These are phyloP conservation scores for Neonectria neomacrospora DNA, from an alignment of 2,329 filamentous ascomycete genomes.

Conservation along the genomic window DNA sequence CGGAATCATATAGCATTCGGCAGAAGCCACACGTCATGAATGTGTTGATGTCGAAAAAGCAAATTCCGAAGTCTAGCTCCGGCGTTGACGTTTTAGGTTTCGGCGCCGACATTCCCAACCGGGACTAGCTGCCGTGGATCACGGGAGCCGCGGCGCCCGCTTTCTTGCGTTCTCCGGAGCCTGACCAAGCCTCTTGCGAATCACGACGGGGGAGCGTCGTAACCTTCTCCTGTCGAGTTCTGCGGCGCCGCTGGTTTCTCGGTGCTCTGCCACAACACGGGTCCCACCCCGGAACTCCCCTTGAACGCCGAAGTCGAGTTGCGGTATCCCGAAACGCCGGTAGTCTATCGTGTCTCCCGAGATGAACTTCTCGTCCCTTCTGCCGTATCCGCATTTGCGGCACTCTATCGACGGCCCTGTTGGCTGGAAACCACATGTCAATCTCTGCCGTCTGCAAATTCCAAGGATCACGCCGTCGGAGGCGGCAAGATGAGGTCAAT, in stretches of 20 bases:
- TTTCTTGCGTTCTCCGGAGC: slow-evolving; percentile 5
- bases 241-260: slow-evolving; percentile 6
- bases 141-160: not conserved
- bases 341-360: not conserved
- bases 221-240: not conserved
- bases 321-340: not conserved
- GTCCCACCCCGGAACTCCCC: slow-evolving; percentile 7
- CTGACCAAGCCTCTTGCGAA: not conserved
- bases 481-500: slow-evolving; percentile 4
- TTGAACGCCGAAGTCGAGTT: not conserved
- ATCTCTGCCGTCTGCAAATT: not conserved
- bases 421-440: not conserved
- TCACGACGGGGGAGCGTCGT: not conserved
- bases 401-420: not conserved
- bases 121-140: slow-evolving; percentile 16
- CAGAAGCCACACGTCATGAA: slow-evolving; percentile 15
- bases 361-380: slow-evolving; percentile 7
- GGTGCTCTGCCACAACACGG: not conserved
- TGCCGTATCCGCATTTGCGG: not conserved
- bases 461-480: slow-evolving; percentile 7
- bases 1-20: slow-evolving; percentile 21
- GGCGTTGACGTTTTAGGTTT: not conserved
- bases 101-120: slow-evolving; percentile 35
- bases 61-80: slow-evolving; percentile 10
- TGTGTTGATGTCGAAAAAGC: slow-evolving; percentile 1